phyloP scores from a whole-genome alignment of 257 asterid species.

The Datura wrightii region DNA sequence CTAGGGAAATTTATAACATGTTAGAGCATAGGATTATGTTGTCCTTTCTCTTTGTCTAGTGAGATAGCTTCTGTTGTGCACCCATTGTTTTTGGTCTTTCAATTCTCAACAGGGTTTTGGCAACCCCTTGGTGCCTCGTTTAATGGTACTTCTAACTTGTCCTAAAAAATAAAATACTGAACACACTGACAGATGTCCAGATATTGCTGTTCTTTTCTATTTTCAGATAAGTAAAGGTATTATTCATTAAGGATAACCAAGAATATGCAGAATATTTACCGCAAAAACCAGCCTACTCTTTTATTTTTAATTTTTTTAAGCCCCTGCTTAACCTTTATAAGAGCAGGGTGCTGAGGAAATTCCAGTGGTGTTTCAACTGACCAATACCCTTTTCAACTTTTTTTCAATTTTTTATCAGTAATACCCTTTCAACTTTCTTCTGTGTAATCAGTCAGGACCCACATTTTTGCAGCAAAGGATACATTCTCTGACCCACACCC shows the following conservation, averaged over 20 bases:
- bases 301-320: background rate
- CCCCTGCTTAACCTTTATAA: background rate
- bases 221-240: background rate
- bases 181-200: slow-evolving; percentile 13
- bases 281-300: background rate
- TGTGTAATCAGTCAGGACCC: background rate
- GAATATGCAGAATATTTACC: background rate
- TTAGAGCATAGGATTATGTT: slow-evolving; percentile 1
- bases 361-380: background rate
- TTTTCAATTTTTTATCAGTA: background rate
- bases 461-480: slow-evolving; percentile 53
- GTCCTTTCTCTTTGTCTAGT: slow-evolving; percentile 6
- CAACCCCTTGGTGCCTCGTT: slow-evolving; percentile 14
- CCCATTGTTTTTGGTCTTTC: slow-evolving; percentile 1
- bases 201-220: background rate
- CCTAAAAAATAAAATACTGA: background rate
- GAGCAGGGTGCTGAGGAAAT: slow-evolving; percentile 3
- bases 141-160: background rate
- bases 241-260: background rate
- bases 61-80: slow-evolving; percentile 9
- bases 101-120: background rate
- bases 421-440: background rate
- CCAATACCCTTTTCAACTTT: background rate
- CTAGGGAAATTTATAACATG: background rate
- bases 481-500: slow-evolving; percentile 90